phyloP scores from a whole-genome alignment of 106 monocot genomes.

The Dendrobium chrysotoxum region DNA sequence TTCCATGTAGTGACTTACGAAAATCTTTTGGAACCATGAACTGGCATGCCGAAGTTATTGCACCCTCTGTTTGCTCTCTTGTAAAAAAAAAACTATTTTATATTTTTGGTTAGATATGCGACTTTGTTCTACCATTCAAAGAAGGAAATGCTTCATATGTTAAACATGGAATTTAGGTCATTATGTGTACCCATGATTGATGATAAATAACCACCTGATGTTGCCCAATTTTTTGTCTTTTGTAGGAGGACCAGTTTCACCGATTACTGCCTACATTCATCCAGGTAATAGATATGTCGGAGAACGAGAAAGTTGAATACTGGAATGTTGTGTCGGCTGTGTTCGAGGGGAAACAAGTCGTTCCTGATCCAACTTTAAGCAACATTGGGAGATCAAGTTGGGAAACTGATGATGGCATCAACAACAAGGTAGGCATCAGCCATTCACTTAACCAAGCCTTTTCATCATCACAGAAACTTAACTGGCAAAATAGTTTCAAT shows the following conservation, averaged over 20 bases:
- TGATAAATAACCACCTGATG: not conserved
- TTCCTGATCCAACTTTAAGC: conserved; percentile 19
- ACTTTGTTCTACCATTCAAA: no score
- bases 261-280: conserved; percentile 85
- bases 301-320: conserved; percentile 72
- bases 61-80: no score
- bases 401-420: conserved; percentile 39
- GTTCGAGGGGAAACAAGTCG: conserved; percentile 70
- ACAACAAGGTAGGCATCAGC: conserved; percentile 62
- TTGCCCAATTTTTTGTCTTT: not conserved
- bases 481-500: no score
- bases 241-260: conserved; percentile 89
- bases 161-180: no score
- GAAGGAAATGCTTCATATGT: no score
- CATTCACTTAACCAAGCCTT: not conserved
- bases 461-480: no score
- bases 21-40: no score
- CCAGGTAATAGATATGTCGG: conserved; percentile 84
- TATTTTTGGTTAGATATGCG: no score
- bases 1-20: no score
- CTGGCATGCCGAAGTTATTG: no score
- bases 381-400: conserved; percentile 24
- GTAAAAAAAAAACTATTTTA: no score
- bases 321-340: conserved; percentile 76
- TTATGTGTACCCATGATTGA: not conserved